Base-by-base conservation (phyloP, 2,329 filamentous ascomycete species). In the Aureobasidium sp. region DNA sequence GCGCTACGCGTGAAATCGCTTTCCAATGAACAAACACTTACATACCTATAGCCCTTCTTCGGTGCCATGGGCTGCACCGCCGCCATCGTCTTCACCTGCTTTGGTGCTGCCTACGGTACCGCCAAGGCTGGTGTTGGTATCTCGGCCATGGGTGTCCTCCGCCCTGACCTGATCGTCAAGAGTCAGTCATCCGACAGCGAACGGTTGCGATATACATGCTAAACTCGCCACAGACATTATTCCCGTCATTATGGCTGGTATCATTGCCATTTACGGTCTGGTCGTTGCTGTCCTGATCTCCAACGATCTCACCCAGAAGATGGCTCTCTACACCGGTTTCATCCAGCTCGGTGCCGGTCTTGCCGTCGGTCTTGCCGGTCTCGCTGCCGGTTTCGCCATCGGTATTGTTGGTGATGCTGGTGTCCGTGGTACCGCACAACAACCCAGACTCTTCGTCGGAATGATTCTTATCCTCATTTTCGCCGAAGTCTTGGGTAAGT, bases 161-260 rank as follows among this genome's bases (percentile, higher is more conserved):
- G 94, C 78, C 94, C 94, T 77, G 94, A 99, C 78, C 82, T 97
- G 79, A 97, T 97, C 77, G 93, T 99, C 78, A 97, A 97, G 89
- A 97, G 94, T 97, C 88, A 74, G 91, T 79, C n/a, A 47, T 63
- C 22, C 56, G 52, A 48, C 1, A 4, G 20, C 7, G 20, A 7
- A 4, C 2, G n/a, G 3, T 29, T 2, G 12, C 15, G 39, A 15
- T 29, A 41, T 36, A 31, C 6, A 29, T 47, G 52, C 66, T 70
- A 62, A 69, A 36, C 48, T 37, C 41, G 20, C 58, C n/a, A 11
- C 69, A 97, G 93, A 97, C 85, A 97, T 97, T 78, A 93, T 97
- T 68, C 94, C 94, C 76, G 94, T 97, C 79, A 96, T 99, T 87
- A 99, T 99, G 94, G 94, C 94, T 84, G 94, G 94, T 97, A 99